These are phyloP conservation scores for Gloeophyllum trabeum DNA, from an alignment of 768 basidiomycete genomes.

Conservation along the genomic window DNA sequence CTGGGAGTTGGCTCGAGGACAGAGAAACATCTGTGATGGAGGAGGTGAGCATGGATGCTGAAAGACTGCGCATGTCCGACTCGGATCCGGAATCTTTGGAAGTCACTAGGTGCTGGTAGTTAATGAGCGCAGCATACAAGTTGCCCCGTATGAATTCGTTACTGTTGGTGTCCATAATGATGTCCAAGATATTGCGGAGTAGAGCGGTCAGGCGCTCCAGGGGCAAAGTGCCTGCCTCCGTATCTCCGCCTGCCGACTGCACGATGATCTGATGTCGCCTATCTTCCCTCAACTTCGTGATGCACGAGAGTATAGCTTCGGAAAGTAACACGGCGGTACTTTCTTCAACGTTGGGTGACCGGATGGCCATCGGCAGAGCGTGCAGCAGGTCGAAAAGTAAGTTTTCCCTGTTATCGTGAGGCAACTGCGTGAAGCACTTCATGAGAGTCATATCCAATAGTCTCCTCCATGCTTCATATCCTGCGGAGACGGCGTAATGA, in stretches of 20 bases:
- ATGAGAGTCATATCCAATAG: conserved; percentile 77
- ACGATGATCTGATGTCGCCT: conserved; percentile 57
- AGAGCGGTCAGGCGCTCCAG: conserved; percentile 70
- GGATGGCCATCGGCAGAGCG: conserved; percentile 62
- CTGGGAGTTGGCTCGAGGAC: conserved; percentile 14
- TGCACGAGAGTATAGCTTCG: conserved; percentile 68
- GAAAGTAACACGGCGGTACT: conserved; percentile 74
- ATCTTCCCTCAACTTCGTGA: conserved; percentile 85
- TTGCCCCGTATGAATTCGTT: conserved; percentile 88
- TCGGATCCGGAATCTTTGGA: conserved; percentile 7
- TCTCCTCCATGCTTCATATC: conserved; percentile 79
- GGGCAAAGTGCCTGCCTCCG: conserved; percentile 59
- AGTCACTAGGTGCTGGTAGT: conserved; percentile 72
- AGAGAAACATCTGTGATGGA: conserved; percentile 23
- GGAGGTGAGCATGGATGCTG: conserved; percentile 27
- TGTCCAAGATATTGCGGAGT: conserved; percentile 63
- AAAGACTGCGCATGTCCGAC: conserved; percentile 11
- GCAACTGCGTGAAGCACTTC: conserved; percentile 78
- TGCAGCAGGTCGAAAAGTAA: conserved; percentile 87
- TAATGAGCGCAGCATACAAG: conserved; percentile 84
- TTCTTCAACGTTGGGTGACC: conserved; percentile 53
- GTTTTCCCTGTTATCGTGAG: conserved; percentile 73
- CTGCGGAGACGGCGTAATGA: conserved; percentile 51
- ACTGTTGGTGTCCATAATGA: conserved; percentile 63
- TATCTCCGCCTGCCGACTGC: conserved; percentile 52